Percentiles rank a stretch among this genome's conserved stretches.
phyloP scores from a whole-genome alignment of 768 basidiomycete species.

The Calocera viscosa region DNA sequence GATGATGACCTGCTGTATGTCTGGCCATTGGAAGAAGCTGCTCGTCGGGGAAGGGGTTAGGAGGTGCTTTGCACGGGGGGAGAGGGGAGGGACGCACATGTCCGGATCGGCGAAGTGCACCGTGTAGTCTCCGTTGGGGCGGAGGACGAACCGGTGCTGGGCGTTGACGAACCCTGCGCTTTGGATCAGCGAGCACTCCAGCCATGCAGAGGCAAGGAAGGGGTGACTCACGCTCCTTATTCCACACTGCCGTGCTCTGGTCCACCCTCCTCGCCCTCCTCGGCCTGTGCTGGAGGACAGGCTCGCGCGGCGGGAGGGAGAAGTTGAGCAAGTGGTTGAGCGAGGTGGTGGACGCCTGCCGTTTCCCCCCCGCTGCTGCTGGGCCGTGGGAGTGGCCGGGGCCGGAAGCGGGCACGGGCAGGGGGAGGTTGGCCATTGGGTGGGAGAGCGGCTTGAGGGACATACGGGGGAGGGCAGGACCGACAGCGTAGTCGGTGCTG shows the following conservation, averaged over 20 bases:
- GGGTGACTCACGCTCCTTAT: slow-evolving; percentile 74
- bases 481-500: neutral
- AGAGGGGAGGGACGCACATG: slow-evolving; percentile 47
- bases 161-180: slow-evolving; percentile 88
- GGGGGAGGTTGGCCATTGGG: neutral
- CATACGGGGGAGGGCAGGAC: neutral
- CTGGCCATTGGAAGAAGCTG: slow-evolving; percentile 92
- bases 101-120: slow-evolving; percentile 97
- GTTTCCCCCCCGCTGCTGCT: too few species aligned
- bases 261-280: slow-evolving; percentile 65
- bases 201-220: neutral
- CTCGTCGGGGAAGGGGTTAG: slow-evolving; percentile 9
- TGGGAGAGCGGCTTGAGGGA: neutral
- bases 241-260: slow-evolving; percentile 60
- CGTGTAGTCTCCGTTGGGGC: slow-evolving; percentile 80
- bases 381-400: too few species aligned
- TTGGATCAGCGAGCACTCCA: neutral
- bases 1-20: slow-evolving; percentile 89
- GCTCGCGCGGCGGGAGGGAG: slow-evolving; percentile 75
- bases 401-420: neutral
- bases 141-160: slow-evolving; percentile 91
- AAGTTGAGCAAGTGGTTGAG: slow-evolving; percentile 88
- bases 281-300: slow-evolving; percentile 41
- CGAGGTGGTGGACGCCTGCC: neutral
- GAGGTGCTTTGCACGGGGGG: slow-evolving; percentile 4